Evolutionary conservation across 108 stramenopile genomes (phyloP).

Genomic region (Poteriospumella lacustris): DNA sequence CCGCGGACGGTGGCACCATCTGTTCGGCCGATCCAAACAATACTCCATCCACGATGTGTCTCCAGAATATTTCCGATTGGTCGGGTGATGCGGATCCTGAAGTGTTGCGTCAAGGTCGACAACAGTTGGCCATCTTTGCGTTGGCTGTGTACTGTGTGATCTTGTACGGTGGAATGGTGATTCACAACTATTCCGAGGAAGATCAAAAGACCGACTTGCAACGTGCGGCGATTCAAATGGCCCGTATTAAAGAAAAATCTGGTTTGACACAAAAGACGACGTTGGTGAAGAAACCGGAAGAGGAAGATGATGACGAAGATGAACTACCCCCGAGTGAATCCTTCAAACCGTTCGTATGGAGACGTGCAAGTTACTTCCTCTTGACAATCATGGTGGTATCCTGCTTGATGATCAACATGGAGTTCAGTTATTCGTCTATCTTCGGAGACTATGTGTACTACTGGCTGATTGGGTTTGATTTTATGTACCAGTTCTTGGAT

Average conservation of each 20-base stretch:
- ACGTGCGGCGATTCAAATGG: not conserved
- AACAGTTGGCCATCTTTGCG: not conserved
- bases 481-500: constrained; percentile 61
- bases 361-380: constrained; percentile 65
- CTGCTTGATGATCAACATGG: constrained; percentile 40
- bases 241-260: not conserved
- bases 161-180: not conserved
- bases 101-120: constrained; percentile 12
- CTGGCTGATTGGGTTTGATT: constrained; percentile 63
- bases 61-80: constrained; percentile 11
- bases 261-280: not conserved
- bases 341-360: constrained; percentile 59
- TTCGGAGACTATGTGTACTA: constrained; percentile 58
- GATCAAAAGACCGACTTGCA: constrained; percentile 4
- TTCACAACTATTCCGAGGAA: constrained; percentile 17
- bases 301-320: constrained; percentile 47
- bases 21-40: not conserved
- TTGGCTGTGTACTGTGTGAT: not conserved
- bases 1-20: constrained; percentile 10
- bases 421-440: constrained; percentile 66
- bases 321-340: constrained; percentile 42
- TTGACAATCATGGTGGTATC: not conserved
- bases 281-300: not conserved
- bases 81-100: not conserved
- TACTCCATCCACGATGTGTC: not conserved